Evolutionary conservation across 495 filamentous ascomycete species (phyloP).

Genomic region (Penicillium lagena): DNA sequence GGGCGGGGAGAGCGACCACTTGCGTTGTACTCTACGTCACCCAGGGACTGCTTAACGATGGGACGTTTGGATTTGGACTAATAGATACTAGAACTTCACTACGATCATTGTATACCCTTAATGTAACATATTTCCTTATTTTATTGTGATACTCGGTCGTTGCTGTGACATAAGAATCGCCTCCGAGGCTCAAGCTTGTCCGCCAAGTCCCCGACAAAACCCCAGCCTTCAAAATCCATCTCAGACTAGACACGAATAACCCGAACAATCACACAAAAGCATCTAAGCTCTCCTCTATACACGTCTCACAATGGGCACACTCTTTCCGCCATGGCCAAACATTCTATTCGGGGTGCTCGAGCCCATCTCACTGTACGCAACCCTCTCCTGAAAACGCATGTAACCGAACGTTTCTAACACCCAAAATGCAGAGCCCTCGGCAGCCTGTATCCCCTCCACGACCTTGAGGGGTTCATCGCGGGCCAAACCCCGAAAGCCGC

Average conservation of each 20-base stretch:
- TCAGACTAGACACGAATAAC: not conserved
- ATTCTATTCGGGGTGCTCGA: constrained; percentile 51
- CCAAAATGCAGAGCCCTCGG: constrained; percentile 45
- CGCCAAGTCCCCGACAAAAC: too few relatives aligned
- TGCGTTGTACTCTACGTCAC: not conserved
- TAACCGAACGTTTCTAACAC: constrained; percentile 4
- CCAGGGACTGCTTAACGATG: too few relatives aligned
- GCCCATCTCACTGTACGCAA: constrained; percentile 58
- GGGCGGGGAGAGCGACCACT: not conserved
- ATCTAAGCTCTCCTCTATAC: not conserved
- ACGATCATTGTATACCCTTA: too few relatives aligned
- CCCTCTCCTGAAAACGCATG: not conserved
- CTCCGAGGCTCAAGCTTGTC: too few relatives aligned
- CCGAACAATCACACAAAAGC: not conserved
- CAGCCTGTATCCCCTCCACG: constrained; percentile 45
- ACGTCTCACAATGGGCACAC: constrained; percentile 24
- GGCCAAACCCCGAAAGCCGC: constrained; percentile 47
- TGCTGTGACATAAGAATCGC: too few relatives aligned
- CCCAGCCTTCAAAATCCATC: too few relatives aligned
- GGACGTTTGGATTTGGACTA: too few relatives aligned
- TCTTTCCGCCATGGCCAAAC: constrained; percentile 37
- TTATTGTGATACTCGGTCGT: too few relatives aligned
- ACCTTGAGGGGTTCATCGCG: constrained; percentile 52
- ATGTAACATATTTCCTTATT: too few relatives aligned
- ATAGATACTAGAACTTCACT: too few relatives aligned